Base-by-base conservation (phyloP, 2,329 filamentous ascomycete species). In the Thielaviopsis cerberus region DNA sequence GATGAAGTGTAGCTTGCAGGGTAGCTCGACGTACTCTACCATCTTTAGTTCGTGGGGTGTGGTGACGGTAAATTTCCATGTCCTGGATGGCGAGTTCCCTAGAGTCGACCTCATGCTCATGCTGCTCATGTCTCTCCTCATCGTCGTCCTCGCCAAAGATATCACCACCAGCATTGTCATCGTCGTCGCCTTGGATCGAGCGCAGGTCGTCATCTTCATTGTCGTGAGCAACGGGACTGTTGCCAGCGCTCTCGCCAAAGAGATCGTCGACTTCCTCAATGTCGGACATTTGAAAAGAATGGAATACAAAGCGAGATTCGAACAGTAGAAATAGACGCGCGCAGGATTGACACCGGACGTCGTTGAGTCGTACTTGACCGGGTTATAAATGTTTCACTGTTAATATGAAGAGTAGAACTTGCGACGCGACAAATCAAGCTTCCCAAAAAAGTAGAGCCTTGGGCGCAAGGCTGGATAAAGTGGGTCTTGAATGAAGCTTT, bases 41-140 rank as follows among this genome's bases (percentile, higher is more conserved):
- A 66, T 89, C 83, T 62, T 78, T 81, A 41, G 84, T 77, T 65
- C 85, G 83, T 15, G 86, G 86, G 15, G 83, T 72, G 55, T 80
- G 76, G 67, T 90, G 86, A 52, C 86, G 78, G 64, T 78, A 82
- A 53, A 88, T 72, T 53, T 80, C 77, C 53, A 83, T 73, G 55
- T 82, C 80, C 70, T 81, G 77, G 57, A 86, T 76, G 56, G 79
- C 73, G 63, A 77, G 77, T n/a, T 73, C 71, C 27, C 73, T 70
- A 11, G 72, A 62, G 63, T 70, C 63, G 61, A 65, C 62, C 27
- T 61, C 61, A 2, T 6, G 41, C 27, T 61, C 61, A 2, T 6
- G 41, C 7, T n/a, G 41, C 17, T 48, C 41, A n/a, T 7, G 41
- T 48, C 41, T 48, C 8, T 62, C 61, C 5, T 34, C 34, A 45